Conservation (phyloP, 208 protist genomes). For the Leishmania mexicana region DNA sequence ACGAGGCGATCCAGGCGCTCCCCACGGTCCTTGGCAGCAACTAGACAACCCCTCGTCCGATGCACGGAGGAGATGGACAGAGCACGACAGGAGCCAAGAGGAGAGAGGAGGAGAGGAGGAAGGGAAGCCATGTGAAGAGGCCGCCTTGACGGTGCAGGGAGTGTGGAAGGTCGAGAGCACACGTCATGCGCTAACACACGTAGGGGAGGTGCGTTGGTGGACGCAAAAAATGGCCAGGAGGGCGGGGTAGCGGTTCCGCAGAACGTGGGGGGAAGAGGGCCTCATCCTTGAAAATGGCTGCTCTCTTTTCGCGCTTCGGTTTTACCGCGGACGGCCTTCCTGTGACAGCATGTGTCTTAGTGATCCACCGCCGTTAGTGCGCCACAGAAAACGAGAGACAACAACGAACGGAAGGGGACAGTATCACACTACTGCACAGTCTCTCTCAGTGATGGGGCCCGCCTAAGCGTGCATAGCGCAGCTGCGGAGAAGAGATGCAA, state of each 20-base stretch:
- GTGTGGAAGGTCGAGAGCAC: not conserved
- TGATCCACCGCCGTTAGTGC: not conserved
- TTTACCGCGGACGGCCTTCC: no score
- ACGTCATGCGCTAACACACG: not conserved
- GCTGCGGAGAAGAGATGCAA: not conserved
- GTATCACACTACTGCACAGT: not conserved
- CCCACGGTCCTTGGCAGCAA: not conserved
- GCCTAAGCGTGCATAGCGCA: not conserved
- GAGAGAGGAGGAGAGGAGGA: not conserved
- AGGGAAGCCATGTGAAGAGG: not conserved
- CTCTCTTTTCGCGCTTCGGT: not conserved
- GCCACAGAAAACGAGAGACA: not conserved
- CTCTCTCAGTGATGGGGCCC: not conserved
- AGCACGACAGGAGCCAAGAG: not conserved
- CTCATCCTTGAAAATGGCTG: not conserved
- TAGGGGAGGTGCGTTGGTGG: not conserved
- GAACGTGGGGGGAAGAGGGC: not conserved
- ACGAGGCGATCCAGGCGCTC: not conserved
- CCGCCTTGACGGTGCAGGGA: not conserved
- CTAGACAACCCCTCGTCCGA: no score
- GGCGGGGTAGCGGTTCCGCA: not conserved
- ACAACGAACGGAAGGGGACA: not conserved
- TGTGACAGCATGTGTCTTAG: not conserved
- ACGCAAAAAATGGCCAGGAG: not conserved
- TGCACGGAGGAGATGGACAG: not conserved